A percentile compares a stretch with the other conserved stretches of the same genome.
Evolutionary conservation across 208 protist species (phyloP).

Genomic region (Leishmania amazonensis): DNA sequence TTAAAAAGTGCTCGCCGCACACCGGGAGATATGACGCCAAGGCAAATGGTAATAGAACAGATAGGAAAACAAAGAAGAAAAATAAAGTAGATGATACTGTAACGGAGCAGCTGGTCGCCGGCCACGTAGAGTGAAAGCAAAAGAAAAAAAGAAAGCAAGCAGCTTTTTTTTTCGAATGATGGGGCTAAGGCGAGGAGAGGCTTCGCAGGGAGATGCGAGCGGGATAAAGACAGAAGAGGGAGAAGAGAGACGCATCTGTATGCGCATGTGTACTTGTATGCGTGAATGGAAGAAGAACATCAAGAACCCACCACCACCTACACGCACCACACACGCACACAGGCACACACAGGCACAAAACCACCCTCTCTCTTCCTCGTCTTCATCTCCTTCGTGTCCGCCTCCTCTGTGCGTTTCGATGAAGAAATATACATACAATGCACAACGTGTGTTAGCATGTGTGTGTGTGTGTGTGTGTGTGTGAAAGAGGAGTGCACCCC

Average conservation of each 20-base stretch:
- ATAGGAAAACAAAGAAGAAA: not conserved
- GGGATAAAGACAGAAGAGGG: not conserved
- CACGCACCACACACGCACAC: not conserved
- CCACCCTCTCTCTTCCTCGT: not conserved
- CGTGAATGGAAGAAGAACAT: not conserved
- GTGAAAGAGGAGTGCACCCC: not conserved
- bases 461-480: not conserved
- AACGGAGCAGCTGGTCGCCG: not conserved
- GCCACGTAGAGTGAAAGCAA: not conserved
- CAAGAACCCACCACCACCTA: not conserved
- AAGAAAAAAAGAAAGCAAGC: not conserved
- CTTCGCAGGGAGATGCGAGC: not conserved
- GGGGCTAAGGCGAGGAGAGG: not conserved
- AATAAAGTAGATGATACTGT: not conserved
- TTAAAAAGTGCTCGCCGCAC: not conserved
- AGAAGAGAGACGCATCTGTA: not conserved
- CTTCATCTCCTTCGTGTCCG: not conserved
- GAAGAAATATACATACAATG: not conserved
- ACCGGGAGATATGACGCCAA: not conserved
- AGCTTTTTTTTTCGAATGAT: not conserved
- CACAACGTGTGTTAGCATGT: not conserved
- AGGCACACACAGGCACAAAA: not conserved
- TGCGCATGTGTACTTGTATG: not conserved
- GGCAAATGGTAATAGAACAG: not conserved
- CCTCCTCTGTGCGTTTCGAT: not conserved